These are phyloP conservation scores for Garcia nutans DNA, from an alignment of 345 rosid species.

Conservation along the genomic window DNA sequence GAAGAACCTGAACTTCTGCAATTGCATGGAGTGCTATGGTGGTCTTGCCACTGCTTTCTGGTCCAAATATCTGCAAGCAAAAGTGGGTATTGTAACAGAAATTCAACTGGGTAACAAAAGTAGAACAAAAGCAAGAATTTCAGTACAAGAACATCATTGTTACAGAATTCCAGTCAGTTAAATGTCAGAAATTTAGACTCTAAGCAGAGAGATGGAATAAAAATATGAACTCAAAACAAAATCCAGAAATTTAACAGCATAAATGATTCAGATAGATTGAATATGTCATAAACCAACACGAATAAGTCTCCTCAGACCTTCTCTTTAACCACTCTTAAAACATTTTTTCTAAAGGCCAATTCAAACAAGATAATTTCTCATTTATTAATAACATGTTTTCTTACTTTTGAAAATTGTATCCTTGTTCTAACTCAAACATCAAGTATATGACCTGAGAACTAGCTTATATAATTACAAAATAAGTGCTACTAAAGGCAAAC, in stretches of 20 bases:
- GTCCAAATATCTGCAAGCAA: constrained; percentile 77
- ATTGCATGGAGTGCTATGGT: constrained; percentile 96
- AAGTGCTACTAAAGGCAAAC: no score
- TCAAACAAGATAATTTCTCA: background rate
- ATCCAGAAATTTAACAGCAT: background rate
- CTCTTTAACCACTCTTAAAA: background rate
- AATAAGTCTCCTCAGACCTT: background rate
- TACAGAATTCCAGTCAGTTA: background rate
- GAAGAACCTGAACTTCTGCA: constrained; percentile 89
- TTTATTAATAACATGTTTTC: background rate
- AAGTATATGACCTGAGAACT: no score
- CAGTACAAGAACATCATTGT: background rate
- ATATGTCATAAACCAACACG: background rate
- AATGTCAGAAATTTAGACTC: background rate
- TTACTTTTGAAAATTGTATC: background rate
- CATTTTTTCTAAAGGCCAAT: background rate
- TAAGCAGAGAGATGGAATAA: background rate
- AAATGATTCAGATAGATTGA: background rate
- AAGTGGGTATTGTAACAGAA: background rate
- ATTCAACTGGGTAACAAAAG: background rate
- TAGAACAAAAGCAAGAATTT: background rate
- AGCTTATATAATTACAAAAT: no score
- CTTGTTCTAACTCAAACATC: background rate
- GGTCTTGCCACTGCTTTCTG: constrained; percentile 96
- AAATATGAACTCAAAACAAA: background rate